Base-by-base conservation (phyloP, 768 basidiomycete species). In the Strobilomyces dryophilus region DNA sequence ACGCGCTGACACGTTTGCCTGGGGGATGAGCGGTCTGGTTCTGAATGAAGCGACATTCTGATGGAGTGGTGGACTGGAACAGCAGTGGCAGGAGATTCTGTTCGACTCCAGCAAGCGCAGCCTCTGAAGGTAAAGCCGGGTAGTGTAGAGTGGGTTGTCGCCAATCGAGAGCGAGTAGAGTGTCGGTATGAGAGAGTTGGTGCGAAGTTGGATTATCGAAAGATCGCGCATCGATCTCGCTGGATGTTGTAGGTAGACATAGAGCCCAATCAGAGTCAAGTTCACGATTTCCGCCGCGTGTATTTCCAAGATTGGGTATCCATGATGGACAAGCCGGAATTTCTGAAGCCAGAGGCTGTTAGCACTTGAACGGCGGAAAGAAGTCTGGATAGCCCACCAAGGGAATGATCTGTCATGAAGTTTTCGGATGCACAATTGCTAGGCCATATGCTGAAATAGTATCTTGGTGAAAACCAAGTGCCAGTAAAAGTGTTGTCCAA, bases 311-410 rank as follows among this genome's bases (percentile, higher is more conserved):
- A 2, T 20, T 11, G 31, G 18, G 12, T 8, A 29, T 17, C 9
- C 27, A 37, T 35, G 51, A 8, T 29, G 21, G 0, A 31, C 10
- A 18, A 20, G 7, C 8, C 9, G 20, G 1, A 42, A 8, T 3
- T 24, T 47, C 62, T 64, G 45, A 31, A 1, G 24, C 32, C 11
- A 27, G n/a, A 26, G 35, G 5, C 5, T 17, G 17, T 63, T 12
- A 51, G 8, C 17, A 8, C 21, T 24, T 7, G 40, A 48, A 2
- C 18, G 20, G 5, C 9, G 14, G 12, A 39, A 8, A 20, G 17
- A 9, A 20, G 17, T 26, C 9, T 24, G 4, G 15, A 26, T 9
- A 46, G 15, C 20, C 45, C 31, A 60, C 61, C 43, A 36, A n/a
- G 29, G 3, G 24, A 24, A 2, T 18, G 1, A 3, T 15, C 3